Evolutionary conservation across 2,329 filamentous ascomycete species (phyloP), one percentile per base, ranked within the genome.

Genomic region (Aphanocladium album): DNA sequence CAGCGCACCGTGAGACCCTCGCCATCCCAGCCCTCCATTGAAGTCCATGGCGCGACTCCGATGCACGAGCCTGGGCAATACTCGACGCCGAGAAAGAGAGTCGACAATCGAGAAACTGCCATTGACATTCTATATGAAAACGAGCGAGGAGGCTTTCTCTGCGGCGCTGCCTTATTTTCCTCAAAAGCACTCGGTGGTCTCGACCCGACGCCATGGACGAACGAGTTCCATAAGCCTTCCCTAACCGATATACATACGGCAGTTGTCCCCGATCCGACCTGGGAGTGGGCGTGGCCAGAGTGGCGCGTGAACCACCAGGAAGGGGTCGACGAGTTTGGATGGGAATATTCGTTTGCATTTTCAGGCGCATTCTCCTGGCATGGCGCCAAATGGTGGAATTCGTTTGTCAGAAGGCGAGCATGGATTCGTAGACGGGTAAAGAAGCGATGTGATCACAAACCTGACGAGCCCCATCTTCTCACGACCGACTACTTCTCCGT

Each of bases 71-170:
- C 67, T 35, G 58, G 65, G 33, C 60, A 75, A n/a, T 66, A 76
- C 53, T 75, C 78, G 37, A 71, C 73, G 45, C 71, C 72, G 9
- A 70, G 64, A 41, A 70, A 66, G 51, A 69, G 67, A 16, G 66
- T 72, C 37, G 64, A 69, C 73, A 61, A 75, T 70, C 64, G 81
- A 77, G 71, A 86, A 64, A 79, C 79, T 2, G 87, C 84, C 30
- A 86, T 98, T 63, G 95, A 99, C 64, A 84, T 98, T 5, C 80
- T 99, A 0, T 98, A 96, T 74, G 95, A 99, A 73, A 99, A 99
- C 70, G 90, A 99, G 76, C 85, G 95, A 61, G 95, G 95, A 12
- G 87, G 86, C 43, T 96, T 97, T 70, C 80, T 96, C 63, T 98
- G 93, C 68, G 93, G 95, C 30, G 83, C 92, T 14, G 88, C 93